Evolutionary conservation across 306 rosid genomes (phyloP).

Genomic region (Pterocarpus macrocarpus): DNA sequence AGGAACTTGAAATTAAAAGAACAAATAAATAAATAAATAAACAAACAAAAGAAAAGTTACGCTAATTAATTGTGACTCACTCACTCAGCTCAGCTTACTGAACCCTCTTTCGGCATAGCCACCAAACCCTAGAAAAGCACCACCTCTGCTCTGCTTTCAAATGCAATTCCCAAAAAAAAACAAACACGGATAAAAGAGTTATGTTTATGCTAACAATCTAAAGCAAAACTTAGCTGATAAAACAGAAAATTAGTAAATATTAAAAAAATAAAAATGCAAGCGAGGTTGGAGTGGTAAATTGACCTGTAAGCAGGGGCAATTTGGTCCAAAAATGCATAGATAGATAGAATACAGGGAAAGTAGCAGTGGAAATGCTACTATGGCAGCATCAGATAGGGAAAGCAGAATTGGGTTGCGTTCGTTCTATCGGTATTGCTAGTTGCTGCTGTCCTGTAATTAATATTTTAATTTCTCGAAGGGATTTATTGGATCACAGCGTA

Average conservation of each 20-base stretch:
- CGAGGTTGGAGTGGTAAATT: neutral
- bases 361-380: neutral
- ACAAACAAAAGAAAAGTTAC: neutral
- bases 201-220: constrained; percentile 17
- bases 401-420: too few species aligned
- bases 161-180: neutral
- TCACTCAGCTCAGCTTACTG: constrained; percentile 47
- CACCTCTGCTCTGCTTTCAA: constrained; percentile 42
- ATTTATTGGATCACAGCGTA: neutral
- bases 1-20: constrained; percentile 17
- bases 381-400: too few species aligned
- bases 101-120: neutral
- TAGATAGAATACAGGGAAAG: constrained; percentile 17
- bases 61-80: neutral
- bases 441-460: neutral
- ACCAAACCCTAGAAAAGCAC: constrained; percentile 54
- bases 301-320: constrained; percentile 36
- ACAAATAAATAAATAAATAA: neutral
- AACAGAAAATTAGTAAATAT: too few species aligned
- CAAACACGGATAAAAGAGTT: constrained; percentile 37
- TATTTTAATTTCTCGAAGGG: neutral
- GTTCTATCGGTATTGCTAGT: too few species aligned
- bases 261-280: neutral
- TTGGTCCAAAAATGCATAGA: constrained; percentile 35
- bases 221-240: neutral